Percentiles rank a stretch among this genome's conserved stretches.
These are phyloP conservation scores for Eutrema salsugineum DNA, from an alignment of 441 rosid genomes.

Conservation along the genomic window DNA sequence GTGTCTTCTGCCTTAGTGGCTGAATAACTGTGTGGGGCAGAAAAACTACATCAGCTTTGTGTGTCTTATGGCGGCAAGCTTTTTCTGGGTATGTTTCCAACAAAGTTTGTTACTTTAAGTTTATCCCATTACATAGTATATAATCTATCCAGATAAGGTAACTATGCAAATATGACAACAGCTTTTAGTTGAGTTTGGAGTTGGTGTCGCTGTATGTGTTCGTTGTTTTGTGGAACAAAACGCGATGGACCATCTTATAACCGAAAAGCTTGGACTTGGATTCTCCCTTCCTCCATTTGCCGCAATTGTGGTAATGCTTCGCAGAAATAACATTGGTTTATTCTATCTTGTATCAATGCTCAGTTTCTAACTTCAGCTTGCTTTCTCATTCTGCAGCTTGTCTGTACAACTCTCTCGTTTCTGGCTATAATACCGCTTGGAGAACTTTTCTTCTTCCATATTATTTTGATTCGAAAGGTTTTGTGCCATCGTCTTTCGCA, in stretches of 20 bases:
- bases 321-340: not conserved
- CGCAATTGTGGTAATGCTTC: slow-evolving; percentile 59
- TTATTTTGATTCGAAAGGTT: slow-evolving; percentile 87
- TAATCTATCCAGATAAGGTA: not conserved
- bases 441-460: slow-evolving; percentile 89
- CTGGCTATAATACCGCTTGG: slow-evolving; percentile 85
- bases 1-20: slow-evolving; percentile 64
- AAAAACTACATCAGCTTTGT: slow-evolving; percentile 86
- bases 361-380: not conserved
- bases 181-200: slow-evolving; percentile 88
- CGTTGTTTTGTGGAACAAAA: slow-evolving; percentile 78
- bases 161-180: slow-evolving; percentile 27
- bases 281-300: slow-evolving; percentile 82
- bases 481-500: not conserved
- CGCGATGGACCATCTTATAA: slow-evolving; percentile 66
- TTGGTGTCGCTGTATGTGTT: slow-evolving; percentile 86
- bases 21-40: slow-evolving; percentile 94
- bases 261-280: slow-evolving; percentile 80
- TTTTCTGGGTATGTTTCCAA: slow-evolving; percentile 69
- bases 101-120: not conserved
- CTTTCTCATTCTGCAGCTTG: slow-evolving; percentile 44
- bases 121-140: not conserved
- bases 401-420: slow-evolving; percentile 79
- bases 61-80: slow-evolving; percentile 85
- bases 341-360: slow-evolving; percentile 6